These are phyloP conservation scores for Candida ascalaphidarum DNA, from an alignment of 805 yeast species.

Conservation along the genomic window DNA sequence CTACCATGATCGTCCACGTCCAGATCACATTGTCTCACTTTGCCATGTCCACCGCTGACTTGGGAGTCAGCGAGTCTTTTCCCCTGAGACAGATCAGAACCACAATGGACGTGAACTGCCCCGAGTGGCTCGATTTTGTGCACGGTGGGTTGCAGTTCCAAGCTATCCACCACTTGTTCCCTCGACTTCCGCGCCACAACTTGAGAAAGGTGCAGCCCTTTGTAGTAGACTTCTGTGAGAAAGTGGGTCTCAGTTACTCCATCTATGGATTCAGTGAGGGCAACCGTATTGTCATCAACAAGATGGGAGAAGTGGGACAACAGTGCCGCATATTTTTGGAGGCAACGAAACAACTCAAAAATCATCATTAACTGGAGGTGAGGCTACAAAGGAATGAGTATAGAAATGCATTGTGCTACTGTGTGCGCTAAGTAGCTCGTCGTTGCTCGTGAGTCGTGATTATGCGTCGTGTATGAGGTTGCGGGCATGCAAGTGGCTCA, in stretches of 20 bases:
- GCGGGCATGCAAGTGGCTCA: constrained; percentile 17
- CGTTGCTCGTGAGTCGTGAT: background rate
- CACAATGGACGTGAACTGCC: constrained; percentile 93
- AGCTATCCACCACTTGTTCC: constrained; percentile 84
- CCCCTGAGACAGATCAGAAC: constrained; percentile 77
- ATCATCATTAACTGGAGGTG: constrained; percentile 33
- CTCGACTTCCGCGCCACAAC: constrained; percentile 83
- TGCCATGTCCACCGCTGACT: constrained; percentile 87
- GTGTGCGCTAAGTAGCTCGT: too few species aligned
- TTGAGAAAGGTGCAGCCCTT: constrained; percentile 57
- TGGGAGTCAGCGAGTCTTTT: constrained; percentile 75
- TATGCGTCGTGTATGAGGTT: constrained; percentile 3
- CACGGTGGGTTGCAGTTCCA: constrained; percentile 94
- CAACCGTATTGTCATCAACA: constrained; percentile 59
- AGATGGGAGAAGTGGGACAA: constrained; percentile 65
- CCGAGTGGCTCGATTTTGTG: constrained; percentile 82
- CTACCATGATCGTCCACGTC: constrained; percentile 89
- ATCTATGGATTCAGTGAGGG: constrained; percentile 82
- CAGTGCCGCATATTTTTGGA: constrained; percentile 73
- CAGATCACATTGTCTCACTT: constrained; percentile 86
- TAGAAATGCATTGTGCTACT: too few species aligned
- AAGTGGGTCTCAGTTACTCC: constrained; percentile 70
- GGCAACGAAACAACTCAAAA: constrained; percentile 56
- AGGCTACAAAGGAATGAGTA: background rate
- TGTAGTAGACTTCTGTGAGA: constrained; percentile 67